phyloP scores from a whole-genome alignment of 805 yeast species.

The Teunomyces tritomae region DNA sequence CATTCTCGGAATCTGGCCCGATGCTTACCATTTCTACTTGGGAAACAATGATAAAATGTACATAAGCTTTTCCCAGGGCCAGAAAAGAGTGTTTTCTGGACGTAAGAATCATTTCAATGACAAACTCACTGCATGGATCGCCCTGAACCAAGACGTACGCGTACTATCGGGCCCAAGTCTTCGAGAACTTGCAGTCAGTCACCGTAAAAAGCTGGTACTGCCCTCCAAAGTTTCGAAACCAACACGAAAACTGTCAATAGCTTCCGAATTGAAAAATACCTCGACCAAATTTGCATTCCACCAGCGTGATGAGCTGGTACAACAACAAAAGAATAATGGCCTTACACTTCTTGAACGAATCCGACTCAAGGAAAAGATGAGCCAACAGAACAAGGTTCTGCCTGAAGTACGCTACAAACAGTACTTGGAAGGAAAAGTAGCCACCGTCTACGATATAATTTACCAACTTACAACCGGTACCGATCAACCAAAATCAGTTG shows the following conservation, averaged over 20 bases:
- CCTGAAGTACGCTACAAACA: constrained; percentile 22
- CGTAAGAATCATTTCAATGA: constrained; percentile 19
- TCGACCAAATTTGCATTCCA: constrained; percentile 33
- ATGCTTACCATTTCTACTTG: constrained; percentile 11
- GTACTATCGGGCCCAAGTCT: not conserved
- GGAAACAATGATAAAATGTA: constrained; percentile 4
- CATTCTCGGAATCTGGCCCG: constrained; percentile 18
- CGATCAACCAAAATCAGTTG: constrained; percentile 11
- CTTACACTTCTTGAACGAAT: constrained; percentile 40
- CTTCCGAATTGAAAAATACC: constrained; percentile 28
- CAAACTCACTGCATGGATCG: constrained; percentile 22
- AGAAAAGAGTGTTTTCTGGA: not conserved
- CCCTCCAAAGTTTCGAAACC: constrained; percentile 11
- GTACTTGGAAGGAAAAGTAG: constrained; percentile 26
- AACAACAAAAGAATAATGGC: constrained; percentile 21
- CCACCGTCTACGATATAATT: constrained; percentile 32
- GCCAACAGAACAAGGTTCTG: constrained; percentile 8
- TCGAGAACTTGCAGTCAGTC: not conserved
- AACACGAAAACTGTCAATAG: not conserved
- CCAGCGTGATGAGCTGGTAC: constrained; percentile 8
- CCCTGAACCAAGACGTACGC: constrained; percentile 8
- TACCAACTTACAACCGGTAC: constrained; percentile 21
- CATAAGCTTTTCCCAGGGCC: constrained; percentile 8
- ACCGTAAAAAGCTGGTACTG: constrained; percentile 1
- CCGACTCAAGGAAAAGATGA: constrained; percentile 29